Evolutionary conservation across 345 rosid genomes (phyloP).

Genomic region (Euphorbia lathyris): DNA sequence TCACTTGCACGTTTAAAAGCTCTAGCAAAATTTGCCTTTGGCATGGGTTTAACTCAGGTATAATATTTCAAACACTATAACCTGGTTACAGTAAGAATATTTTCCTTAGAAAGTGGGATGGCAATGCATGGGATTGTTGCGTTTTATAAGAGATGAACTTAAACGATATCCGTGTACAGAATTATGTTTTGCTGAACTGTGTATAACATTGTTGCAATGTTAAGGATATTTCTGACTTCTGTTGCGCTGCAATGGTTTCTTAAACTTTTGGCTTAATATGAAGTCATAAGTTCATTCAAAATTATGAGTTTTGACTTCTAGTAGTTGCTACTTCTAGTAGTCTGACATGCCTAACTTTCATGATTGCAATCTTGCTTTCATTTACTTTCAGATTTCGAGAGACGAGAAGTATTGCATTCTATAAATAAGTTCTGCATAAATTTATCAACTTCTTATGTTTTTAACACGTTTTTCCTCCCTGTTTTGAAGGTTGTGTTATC

Average conservation of each 20-base stretch:
- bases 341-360: not conserved
- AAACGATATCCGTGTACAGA: not conserved
- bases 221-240: not conserved
- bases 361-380: not conserved
- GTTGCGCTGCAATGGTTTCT: not conserved
- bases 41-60: conserved; percentile 98
- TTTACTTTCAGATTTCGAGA: not conserved
- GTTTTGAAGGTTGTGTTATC: conserved; percentile 75
- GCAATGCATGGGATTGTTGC: not conserved
- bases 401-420: not conserved
- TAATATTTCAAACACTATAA: conserved; percentile 15
- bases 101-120: conserved; percentile 7
- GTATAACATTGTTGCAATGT: not conserved
- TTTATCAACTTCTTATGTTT: conserved; percentile 4
- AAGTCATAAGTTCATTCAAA: not conserved
- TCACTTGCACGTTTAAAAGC: conserved; percentile 94
- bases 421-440: conserved; percentile 4
- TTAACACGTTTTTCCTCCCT: conserved; percentile 14
- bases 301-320: not conserved
- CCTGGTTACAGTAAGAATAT: not conserved
- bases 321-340: not conserved
- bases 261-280: no score
- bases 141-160: not conserved
- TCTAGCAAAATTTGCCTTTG: conserved; percentile 93
- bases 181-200: not conserved